phyloP scores from a whole-genome alignment of 1,284 basidiomycete species.

The Sanguinoderma infundibulare region DNA sequence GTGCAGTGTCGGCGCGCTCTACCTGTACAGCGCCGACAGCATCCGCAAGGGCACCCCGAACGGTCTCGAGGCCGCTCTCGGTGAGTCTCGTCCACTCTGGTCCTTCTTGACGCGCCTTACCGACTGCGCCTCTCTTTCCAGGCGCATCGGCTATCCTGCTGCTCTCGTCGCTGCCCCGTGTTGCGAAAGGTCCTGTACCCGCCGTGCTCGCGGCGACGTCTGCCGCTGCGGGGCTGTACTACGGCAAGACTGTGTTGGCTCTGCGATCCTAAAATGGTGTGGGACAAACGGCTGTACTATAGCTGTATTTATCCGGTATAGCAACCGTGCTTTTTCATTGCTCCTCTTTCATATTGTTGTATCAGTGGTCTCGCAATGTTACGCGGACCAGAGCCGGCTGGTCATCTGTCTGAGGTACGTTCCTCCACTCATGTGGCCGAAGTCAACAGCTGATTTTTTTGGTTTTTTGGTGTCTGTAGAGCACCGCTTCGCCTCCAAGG shows the following conservation, averaged over 20 bases:
- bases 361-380: not conserved
- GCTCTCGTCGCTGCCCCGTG: slow-evolving; percentile 78
- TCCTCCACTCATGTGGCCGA: no score
- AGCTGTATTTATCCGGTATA: slow-evolving; percentile 17
- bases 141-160: slow-evolving; percentile 81
- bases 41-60: slow-evolving; percentile 75
- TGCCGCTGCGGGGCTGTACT: slow-evolving; percentile 67
- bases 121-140: slow-evolving; percentile 30
- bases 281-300: slow-evolving; percentile 10
- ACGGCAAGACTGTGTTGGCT: slow-evolving; percentile 64
- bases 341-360: not conserved
- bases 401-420: no score
- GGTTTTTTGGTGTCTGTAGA: no score
- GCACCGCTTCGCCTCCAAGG: no score
- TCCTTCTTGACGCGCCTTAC: slow-evolving; percentile 2
- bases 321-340: not conserved
- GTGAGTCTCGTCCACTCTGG: slow-evolving; percentile 45
- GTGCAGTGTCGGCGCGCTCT: slow-evolving; percentile 73
- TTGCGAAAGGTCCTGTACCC: slow-evolving; percentile 79
- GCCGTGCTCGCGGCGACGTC: slow-evolving; percentile 68
- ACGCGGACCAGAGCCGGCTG: no score
- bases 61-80: slow-evolving; percentile 77
- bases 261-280: slow-evolving; percentile 23
- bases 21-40: slow-evolving; percentile 74
- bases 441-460: no score